Conservation (phyloP, 1,284 basidiomycete genomes). For the Prillingera fragicola region DNA sequence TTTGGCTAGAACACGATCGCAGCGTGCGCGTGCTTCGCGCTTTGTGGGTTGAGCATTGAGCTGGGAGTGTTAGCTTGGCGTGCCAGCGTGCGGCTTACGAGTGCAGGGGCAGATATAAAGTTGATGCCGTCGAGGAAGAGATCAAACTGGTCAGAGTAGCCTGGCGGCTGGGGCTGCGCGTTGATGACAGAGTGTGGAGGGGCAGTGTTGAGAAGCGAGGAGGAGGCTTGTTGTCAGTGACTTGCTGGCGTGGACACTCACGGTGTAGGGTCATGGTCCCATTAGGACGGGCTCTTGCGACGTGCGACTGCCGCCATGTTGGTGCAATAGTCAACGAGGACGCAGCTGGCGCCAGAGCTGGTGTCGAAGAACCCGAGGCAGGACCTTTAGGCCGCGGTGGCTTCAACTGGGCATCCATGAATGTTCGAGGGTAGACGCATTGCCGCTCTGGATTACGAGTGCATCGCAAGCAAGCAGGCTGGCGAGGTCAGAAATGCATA, state of each 20-base stretch:
- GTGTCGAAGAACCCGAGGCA: too few species aligned
- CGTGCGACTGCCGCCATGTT: background rate
- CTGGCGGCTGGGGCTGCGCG: too few species aligned
- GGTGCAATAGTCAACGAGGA: constrained; percentile 1
- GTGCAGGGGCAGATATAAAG: constrained; percentile 5
- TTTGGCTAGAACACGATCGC: constrained; percentile 14
- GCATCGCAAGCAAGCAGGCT: constrained; percentile 15
- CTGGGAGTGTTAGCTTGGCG: constrained; percentile 1
- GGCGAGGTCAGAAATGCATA: background rate
- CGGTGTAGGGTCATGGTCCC: background rate
- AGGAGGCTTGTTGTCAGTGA: too few species aligned
- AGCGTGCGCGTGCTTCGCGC: constrained; percentile 8
- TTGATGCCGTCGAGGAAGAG: constrained; percentile 13
- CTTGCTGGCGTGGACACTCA: too few species aligned
- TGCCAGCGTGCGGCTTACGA: constrained; percentile 1
- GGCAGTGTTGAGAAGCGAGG: too few species aligned
- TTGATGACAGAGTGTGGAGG: too few species aligned
- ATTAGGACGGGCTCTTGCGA: background rate
- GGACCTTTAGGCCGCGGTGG: too few species aligned
- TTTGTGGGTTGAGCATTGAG: constrained; percentile 14
- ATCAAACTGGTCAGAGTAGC: constrained; percentile 7
- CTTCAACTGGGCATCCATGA: too few species aligned
- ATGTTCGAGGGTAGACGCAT: constrained; percentile 11
- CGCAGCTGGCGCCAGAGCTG: background rate
- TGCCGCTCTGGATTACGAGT: constrained; percentile 13